Evolutionary conservation across 257 asterid genomes (phyloP).

Genomic region (Paraleonurus japonicus): DNA sequence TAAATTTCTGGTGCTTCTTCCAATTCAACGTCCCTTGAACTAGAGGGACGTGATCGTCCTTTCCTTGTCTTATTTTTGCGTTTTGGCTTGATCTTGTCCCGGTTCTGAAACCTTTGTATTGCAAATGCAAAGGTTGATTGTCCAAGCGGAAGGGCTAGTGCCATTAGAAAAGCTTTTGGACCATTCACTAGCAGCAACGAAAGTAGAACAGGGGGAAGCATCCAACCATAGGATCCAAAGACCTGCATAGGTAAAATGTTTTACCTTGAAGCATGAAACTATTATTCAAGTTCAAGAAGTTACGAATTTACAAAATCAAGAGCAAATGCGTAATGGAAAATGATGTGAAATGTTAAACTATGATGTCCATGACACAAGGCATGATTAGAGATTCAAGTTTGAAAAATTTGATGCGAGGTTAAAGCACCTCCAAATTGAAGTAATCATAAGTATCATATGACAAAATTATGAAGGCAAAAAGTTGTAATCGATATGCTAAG

Average conservation of each 20-base stretch:
- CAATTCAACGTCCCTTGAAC: slow-evolving; percentile 33
- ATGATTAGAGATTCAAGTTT: background rate
- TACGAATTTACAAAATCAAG: background rate
- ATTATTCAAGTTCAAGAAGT: background rate
- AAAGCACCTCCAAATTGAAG: background rate
- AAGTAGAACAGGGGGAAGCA: slow-evolving; percentile 50
- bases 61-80: slow-evolving; percentile 29
- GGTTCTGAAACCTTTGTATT: slow-evolving; percentile 36
- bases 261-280: slow-evolving; percentile 14
- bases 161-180: slow-evolving; percentile 76
- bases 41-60: slow-evolving; percentile 32
- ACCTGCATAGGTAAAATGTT: slow-evolving; percentile 54
- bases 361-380: background rate
- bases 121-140: slow-evolving; percentile 73
- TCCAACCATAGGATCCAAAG: slow-evolving; percentile 66
- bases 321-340: background rate
- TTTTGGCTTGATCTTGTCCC: slow-evolving; percentile 33
- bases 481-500: background rate
- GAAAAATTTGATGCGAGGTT: background rate
- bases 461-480: background rate
- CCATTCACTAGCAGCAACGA: slow-evolving; percentile 61
- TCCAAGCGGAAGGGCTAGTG: slow-evolving; percentile 63
- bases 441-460: background rate
- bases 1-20: slow-evolving; percentile 28
- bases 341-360: background rate